phyloP scores from a whole-genome alignment of 768 basidiomycete genomes.

The Lentinula sp. region DNA sequence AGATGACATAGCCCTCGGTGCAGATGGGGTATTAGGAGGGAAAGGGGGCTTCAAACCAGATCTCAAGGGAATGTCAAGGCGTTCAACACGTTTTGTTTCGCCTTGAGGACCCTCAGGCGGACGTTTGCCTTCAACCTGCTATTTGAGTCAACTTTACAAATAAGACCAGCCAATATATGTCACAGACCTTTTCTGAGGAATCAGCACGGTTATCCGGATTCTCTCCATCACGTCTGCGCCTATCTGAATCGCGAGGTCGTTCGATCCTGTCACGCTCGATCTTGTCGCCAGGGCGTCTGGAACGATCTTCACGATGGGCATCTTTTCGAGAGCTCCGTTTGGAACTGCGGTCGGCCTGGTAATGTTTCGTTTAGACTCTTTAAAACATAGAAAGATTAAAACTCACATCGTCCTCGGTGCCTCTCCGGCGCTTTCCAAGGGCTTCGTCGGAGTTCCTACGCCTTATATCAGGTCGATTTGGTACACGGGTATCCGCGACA shows the following conservation, averaged over 20 bases:
- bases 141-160: neutral
- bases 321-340: slow-evolving; percentile 82
- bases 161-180: neutral
- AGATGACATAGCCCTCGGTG: slow-evolving; percentile 65
- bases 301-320: slow-evolving; percentile 68
- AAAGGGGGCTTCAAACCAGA: slow-evolving; percentile 36
- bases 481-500: slow-evolving; percentile 47
- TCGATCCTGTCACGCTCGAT: slow-evolving; percentile 45
- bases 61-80: neutral
- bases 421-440: slow-evolving; percentile 67
- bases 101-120: slow-evolving; percentile 39
- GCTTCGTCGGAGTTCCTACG: slow-evolving; percentile 60
- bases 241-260: slow-evolving; percentile 57
- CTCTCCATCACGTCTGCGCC: slow-evolving; percentile 59
- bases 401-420: slow-evolving; percentile 70
- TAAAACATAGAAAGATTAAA: neutral
- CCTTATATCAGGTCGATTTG: slow-evolving; percentile 56
- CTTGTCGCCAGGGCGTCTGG: slow-evolving; percentile 56
- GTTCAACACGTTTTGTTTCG: neutral
- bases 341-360: slow-evolving; percentile 64
- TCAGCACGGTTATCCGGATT: slow-evolving; percentile 44
- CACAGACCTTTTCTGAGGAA: slow-evolving; percentile 58
- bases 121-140: slow-evolving; percentile 50
- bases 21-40: slow-evolving; percentile 57
- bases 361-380: neutral